Percentiles rank a stretch among this genome's conserved stretches.
These are phyloP conservation scores for Trichophyton simii DNA, from an alignment of 2,329 filamentous ascomycete species.

Conservation along the genomic window DNA sequence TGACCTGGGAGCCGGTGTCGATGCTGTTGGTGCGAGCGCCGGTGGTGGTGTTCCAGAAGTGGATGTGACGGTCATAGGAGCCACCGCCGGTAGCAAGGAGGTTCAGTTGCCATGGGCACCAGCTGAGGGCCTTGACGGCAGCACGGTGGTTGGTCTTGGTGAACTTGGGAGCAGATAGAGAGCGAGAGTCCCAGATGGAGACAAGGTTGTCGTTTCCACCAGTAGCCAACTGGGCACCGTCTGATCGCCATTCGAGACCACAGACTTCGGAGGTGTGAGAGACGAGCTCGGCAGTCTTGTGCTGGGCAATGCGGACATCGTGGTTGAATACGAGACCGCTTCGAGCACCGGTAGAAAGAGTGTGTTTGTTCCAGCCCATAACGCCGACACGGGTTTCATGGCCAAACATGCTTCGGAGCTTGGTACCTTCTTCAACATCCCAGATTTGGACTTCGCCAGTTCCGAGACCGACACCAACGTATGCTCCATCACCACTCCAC, in stretches of 20 bases:
- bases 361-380: constrained; percentile 99
- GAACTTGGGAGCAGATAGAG: constrained; percentile 88
- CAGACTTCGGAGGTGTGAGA: constrained; percentile 97
- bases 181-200: constrained; percentile 96
- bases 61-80: constrained; percentile 93
- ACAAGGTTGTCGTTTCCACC: constrained; percentile 98
- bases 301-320: constrained; percentile 90
- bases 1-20: constrained; percentile 95
- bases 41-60: constrained; percentile 99
- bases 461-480: constrained; percentile 87
- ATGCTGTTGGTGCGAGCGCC: constrained; percentile 98
- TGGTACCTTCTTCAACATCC: constrained; percentile 89
- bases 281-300: constrained; percentile 95
- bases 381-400: constrained; percentile 94
- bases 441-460: constrained; percentile 98
- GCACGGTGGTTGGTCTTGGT: constrained; percentile 99
- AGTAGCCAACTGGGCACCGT: constrained; percentile 91
- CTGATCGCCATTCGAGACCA: constrained; percentile 92
- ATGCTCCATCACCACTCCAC: constrained; percentile 94
- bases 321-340: constrained; percentile 96
- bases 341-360: constrained; percentile 85
- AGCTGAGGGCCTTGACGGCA: constrained; percentile 92
- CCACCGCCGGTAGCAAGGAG: constrained; percentile 91
- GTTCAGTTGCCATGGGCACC: constrained; percentile 99
- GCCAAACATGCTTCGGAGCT: constrained; percentile 96